phyloP scores from a whole-genome alignment of 805 yeast species.

The Naumovozyma castellii region DNA sequence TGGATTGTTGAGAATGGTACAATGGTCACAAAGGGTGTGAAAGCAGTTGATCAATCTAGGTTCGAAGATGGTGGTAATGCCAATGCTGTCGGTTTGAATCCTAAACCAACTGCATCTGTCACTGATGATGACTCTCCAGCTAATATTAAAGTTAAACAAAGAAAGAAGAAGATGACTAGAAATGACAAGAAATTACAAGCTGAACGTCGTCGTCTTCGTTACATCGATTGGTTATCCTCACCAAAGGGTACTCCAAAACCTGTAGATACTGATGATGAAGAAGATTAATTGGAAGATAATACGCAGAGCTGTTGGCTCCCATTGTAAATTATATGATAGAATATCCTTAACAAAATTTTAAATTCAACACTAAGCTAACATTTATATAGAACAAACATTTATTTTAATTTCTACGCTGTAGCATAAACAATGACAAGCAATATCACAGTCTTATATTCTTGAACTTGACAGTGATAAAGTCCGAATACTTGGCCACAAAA shows the following conservation, averaged over 20 bases:
- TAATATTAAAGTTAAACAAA: constrained; percentile 81
- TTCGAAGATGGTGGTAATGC: constrained; percentile 71
- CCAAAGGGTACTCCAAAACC: constrained; percentile 99
- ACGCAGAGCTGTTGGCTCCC: not conserved
- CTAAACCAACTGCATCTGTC: constrained; percentile 38
- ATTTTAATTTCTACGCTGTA: too few species aligned
- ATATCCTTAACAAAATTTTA: not conserved
- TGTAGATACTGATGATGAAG: constrained; percentile 84
- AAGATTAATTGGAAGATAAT: constrained; percentile 8
- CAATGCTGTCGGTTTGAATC: constrained; percentile 39
- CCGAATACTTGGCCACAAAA: too few species aligned
- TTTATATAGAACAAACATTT: too few species aligned
- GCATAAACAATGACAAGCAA: too few species aligned
- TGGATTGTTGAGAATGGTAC: constrained; percentile 94
- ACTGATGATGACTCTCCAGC: constrained; percentile 86
- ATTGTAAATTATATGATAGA: not conserved
- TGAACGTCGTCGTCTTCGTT: constrained; percentile 88
- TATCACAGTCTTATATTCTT: too few species aligned
- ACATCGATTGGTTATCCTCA: constrained; percentile 86
- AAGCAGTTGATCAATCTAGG: constrained; percentile 62
- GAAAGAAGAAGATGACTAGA: constrained; percentile 96
- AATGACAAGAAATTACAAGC: constrained; percentile 87
- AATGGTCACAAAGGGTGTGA: constrained; percentile 74
- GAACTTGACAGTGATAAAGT: too few species aligned
- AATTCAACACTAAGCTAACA: too few species aligned